Evolutionary conservation across 2,329 filamentous ascomycete species (phyloP).

Genomic region (Elsinoe ampelina): DNA sequence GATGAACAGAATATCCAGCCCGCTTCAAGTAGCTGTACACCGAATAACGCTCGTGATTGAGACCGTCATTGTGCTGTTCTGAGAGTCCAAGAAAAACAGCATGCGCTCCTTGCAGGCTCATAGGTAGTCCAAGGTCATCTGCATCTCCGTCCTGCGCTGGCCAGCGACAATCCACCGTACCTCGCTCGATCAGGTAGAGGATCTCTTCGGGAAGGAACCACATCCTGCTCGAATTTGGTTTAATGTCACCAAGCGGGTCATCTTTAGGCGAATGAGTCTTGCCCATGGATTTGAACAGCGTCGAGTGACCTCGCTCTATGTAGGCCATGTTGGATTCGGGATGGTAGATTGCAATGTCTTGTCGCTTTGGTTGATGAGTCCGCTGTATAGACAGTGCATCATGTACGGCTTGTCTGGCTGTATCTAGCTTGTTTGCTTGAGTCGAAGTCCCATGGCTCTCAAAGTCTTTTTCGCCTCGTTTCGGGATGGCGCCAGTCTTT

Average conservation of each 20-base stretch:
- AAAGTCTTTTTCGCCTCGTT: constrained; percentile 94
- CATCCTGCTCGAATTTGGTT: constrained; percentile 31
- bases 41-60: constrained; percentile 70
- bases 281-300: constrained; percentile 69
- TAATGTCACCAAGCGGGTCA: constrained; percentile 26
- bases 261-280: constrained; percentile 50
- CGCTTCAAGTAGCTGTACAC: constrained; percentile 82
- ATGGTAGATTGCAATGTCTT: constrained; percentile 64
- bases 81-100: constrained; percentile 69
- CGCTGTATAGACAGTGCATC: constrained; percentile 71
- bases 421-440: constrained; percentile 68
- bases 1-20: constrained; percentile 68
- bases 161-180: constrained; percentile 81
- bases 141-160: constrained; percentile 36
- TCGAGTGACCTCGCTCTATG: constrained; percentile 62
- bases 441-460: constrained; percentile 81
- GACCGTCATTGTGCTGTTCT: constrained; percentile 37
- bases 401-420: constrained; percentile 80
- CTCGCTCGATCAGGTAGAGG: constrained; percentile 79
- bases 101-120: constrained; percentile 88
- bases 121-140: constrained; percentile 59
- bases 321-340: constrained; percentile 51
- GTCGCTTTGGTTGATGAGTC: constrained; percentile 58
- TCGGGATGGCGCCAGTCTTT: constrained; percentile 53
- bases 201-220: constrained; percentile 92